A percentile compares a stretch with the other conserved stretches of the same genome.
These are phyloP conservation scores for Naganishia albida DNA, from an alignment of 1,284 basidiomycete genomes.

Conservation along the genomic window DNA sequence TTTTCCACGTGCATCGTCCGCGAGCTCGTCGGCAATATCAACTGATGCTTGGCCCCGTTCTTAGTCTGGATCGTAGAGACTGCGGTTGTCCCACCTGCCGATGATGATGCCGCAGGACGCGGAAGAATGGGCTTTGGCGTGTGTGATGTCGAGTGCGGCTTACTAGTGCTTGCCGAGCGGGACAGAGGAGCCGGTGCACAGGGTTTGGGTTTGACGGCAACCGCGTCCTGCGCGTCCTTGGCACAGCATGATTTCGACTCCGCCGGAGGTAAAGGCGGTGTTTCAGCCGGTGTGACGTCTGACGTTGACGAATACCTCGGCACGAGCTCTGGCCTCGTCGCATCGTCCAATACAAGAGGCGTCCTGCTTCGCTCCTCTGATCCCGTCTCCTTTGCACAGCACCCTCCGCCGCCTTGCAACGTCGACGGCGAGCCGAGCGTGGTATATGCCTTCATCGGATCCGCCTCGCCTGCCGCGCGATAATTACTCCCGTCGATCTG, in stretches of 20 bases:
- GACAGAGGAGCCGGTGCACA: not conserved
- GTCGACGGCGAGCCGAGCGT: not conserved
- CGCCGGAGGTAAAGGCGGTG: not conserved
- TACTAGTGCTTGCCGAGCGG: slow-evolving; percentile 9
- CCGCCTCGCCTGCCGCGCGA: not conserved
- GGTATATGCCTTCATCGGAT: not conserved
- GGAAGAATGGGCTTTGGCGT: slow-evolving; percentile 19
- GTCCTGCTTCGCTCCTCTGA: not conserved
- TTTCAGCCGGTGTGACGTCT: not conserved
- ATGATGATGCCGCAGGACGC: slow-evolving; percentile 8
- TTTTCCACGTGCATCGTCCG: slow-evolving; percentile 22
- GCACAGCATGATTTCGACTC: not conserved
- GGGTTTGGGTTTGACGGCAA: not conserved
- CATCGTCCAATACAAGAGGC: not conserved
- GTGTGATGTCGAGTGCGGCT: slow-evolving; percentile 8
- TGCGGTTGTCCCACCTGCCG: not conserved
- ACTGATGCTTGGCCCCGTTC: slow-evolving; percentile 23
- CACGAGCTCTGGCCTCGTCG: not conserved
- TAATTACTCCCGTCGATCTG: slow-evolving; percentile 16
- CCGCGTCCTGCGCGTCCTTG: not conserved
- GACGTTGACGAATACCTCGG: not conserved
- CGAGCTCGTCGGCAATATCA: slow-evolving; percentile 21
- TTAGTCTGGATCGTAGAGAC: slow-evolving; percentile 25
- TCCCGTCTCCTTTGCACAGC: not conserved
- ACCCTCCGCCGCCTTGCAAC: not conserved